Percentiles rank a stretch among this genome's conserved stretches.
Evolutionary conservation across 2,329 filamentous ascomycete species (phyloP).

Genomic region (Sclerotinia sclerotiorum): DNA sequence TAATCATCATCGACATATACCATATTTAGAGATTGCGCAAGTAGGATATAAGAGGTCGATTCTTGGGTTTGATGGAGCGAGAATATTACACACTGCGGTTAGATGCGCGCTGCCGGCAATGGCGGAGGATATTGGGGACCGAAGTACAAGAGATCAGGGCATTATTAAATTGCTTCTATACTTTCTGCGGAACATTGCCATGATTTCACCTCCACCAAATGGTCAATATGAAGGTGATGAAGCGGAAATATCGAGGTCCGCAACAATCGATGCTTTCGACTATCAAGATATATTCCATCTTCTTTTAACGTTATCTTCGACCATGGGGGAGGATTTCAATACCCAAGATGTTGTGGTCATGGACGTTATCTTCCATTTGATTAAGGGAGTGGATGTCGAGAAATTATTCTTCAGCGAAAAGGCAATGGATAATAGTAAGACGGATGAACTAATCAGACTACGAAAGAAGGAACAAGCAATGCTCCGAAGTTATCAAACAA

Average conservation of each 20-base stretch:
- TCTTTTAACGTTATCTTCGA: constrained; percentile 82
- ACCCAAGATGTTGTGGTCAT: constrained; percentile 85
- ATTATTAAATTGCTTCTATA: constrained; percentile 90
- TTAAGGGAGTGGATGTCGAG: constrained; percentile 83
- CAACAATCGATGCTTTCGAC: constrained; percentile 84
- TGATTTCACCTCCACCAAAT: constrained; percentile 74
- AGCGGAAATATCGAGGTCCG: constrained; percentile 81
- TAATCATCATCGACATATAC: constrained; percentile 89
- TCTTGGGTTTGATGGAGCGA: constrained; percentile 75
- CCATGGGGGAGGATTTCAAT: constrained; percentile 90
- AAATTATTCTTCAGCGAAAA: constrained; percentile 83
- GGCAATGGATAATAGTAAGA: constrained; percentile 66
- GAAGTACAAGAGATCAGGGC: constrained; percentile 78
- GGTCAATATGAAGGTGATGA: constrained; percentile 83
- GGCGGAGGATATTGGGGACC: constrained; percentile 72
- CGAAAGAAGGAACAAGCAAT: constrained; percentile 84
- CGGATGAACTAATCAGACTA: constrained; percentile 70
- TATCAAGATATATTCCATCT: constrained; percentile 88
- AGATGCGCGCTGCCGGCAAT: constrained; percentile 83
- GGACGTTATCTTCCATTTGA: constrained; percentile 87
- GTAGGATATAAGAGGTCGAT: constrained; percentile 86
- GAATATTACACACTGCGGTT: constrained; percentile 77
- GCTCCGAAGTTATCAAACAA: constrained; percentile 72
- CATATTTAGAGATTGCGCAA: constrained; percentile 85
- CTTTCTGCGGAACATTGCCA: constrained; percentile 82